Percentiles rank a stretch among this genome's conserved stretches.
Conservation (phyloP, 257 asterid species). For the Cruciata laevipes region DNA sequence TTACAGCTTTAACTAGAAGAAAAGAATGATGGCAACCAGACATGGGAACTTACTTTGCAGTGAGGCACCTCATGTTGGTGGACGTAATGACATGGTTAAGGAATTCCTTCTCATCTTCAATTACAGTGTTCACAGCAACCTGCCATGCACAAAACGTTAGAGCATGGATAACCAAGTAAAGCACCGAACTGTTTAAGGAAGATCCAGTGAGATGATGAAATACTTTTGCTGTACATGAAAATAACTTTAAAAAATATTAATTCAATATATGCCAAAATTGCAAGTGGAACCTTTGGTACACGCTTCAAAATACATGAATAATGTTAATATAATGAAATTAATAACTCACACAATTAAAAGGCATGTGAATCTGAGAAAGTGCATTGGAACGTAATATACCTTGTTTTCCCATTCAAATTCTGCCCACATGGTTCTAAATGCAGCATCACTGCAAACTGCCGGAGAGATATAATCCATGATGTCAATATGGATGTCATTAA, state of each 20-base stretch:
- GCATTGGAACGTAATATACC: slow-evolving; percentile 31
- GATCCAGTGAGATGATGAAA: neutral
- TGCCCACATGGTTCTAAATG: slow-evolving; percentile 96
- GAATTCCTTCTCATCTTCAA: slow-evolving; percentile 82
- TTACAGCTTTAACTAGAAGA: neutral
- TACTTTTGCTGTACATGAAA: neutral
- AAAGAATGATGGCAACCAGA: neutral
- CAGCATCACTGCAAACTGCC: slow-evolving; percentile 84
- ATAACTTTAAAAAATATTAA: neutral
- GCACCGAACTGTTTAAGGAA: neutral
- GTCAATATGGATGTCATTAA: slow-evolving; percentile 93
- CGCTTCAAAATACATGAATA: neutral
- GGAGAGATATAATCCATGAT: slow-evolving; percentile 98
- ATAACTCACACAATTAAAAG: neutral
- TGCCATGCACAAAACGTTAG: slow-evolving; percentile 26
- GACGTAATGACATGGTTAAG: slow-evolving; percentile 89
- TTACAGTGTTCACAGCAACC: slow-evolving; percentile 96
- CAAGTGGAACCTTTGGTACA: neutral
- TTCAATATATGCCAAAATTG: neutral
- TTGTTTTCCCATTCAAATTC: slow-evolving; percentile 99
- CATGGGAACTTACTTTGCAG: slow-evolving; percentile 60
- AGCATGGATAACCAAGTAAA: neutral
- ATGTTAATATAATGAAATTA: too few species aligned
- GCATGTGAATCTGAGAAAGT: neutral
- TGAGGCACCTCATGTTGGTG: slow-evolving; percentile 97